Conservation (phyloP, 2,329 filamentous ascomycete genomes). For the Epichloe typhina region DNA sequence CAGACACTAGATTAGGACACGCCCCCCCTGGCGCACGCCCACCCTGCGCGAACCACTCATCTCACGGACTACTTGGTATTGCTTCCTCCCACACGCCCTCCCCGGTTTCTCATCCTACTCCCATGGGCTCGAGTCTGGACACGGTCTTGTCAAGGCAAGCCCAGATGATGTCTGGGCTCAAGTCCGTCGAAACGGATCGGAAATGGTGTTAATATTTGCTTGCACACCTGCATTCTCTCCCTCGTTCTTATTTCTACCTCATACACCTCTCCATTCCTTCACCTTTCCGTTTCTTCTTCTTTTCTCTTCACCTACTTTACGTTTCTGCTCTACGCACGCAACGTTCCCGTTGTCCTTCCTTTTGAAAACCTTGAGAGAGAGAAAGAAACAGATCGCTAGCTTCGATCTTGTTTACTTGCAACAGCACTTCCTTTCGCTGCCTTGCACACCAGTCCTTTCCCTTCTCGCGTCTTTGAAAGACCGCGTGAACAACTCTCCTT, state of each 20-base stretch:
- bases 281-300: slow-evolving; percentile 7
- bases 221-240: not conserved
- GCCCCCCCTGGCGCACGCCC: not conserved
- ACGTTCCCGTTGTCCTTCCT: slow-evolving; percentile 11
- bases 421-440: slow-evolving; percentile 17
- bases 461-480: slow-evolving; percentile 39
- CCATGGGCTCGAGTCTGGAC: not conserved
- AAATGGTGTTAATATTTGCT: not conserved
- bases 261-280: not conserved
- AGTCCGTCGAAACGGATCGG: not conserved
- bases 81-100: not conserved
- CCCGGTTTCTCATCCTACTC: not conserved
- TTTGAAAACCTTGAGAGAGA: slow-evolving; percentile 5
- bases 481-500: slow-evolving; percentile 17
- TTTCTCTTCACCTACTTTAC: slow-evolving; percentile 5
- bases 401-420: slow-evolving; percentile 7
- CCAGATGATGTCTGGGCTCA: no score
- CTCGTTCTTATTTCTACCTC: slow-evolving; percentile 1
- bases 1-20: not conserved
- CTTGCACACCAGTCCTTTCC: slow-evolving; percentile 19
- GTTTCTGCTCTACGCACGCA: slow-evolving; percentile 9
- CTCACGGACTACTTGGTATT: no score
- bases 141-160: no score
- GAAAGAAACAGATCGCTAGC: slow-evolving; percentile 7
- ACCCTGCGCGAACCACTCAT: not conserved